A percentile compares a stretch with the other conserved stretches of the same genome.
These are phyloP conservation scores for Hydnum rufescens DNA, from an alignment of 768 basidiomycete genomes.

Conservation along the genomic window DNA sequence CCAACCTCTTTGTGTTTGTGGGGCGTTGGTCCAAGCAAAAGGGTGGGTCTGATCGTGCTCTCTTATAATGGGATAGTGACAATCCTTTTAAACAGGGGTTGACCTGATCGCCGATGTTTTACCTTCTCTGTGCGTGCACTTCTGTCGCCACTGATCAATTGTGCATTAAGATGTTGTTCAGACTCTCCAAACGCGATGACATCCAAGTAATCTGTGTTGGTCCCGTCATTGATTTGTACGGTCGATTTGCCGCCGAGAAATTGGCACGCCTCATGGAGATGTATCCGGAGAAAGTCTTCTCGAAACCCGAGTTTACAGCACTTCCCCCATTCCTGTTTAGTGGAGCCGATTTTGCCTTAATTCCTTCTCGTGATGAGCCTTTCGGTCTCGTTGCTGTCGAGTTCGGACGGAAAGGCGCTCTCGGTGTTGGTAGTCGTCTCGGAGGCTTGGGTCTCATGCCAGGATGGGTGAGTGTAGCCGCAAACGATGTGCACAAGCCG, in stretches of 20 bases:
- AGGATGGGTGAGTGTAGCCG: slow-evolving; percentile 56
- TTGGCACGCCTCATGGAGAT: slow-evolving; percentile 84
- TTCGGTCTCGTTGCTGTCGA: slow-evolving; percentile 93
- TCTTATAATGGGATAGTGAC: neutral
- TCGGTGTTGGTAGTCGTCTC: slow-evolving; percentile 84
- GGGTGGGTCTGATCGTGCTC: slow-evolving; percentile 17
- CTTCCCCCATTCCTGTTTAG: slow-evolving; percentile 85
- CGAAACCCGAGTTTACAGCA: slow-evolving; percentile 93
- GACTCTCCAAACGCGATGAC: slow-evolving; percentile 65
- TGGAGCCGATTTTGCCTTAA: slow-evolving; percentile 88
- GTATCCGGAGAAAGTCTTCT: slow-evolving; percentile 82
- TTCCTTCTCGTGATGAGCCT: slow-evolving; percentile 90
- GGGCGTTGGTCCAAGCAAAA: slow-evolving; percentile 98
- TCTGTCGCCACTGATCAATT: slow-evolving; percentile 2
- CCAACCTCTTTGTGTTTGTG: slow-evolving; percentile 88
- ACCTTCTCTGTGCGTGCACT: slow-evolving; percentile 53
- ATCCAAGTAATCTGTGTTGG: slow-evolving; percentile 82
- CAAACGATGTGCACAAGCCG: neutral
- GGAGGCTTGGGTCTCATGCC: slow-evolving; percentile 95
- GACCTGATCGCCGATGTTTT: slow-evolving; percentile 92
- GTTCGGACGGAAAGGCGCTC: slow-evolving; percentile 89
- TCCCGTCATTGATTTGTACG: slow-evolving; percentile 88
- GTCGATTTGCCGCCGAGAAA: slow-evolving; percentile 89
- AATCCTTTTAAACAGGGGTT: slow-evolving; percentile 26
- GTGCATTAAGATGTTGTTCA: slow-evolving; percentile 17